Base-by-base conservation (phyloP, 2,329 filamentous ascomycete species). In the Aspergillus sp. region DNA sequence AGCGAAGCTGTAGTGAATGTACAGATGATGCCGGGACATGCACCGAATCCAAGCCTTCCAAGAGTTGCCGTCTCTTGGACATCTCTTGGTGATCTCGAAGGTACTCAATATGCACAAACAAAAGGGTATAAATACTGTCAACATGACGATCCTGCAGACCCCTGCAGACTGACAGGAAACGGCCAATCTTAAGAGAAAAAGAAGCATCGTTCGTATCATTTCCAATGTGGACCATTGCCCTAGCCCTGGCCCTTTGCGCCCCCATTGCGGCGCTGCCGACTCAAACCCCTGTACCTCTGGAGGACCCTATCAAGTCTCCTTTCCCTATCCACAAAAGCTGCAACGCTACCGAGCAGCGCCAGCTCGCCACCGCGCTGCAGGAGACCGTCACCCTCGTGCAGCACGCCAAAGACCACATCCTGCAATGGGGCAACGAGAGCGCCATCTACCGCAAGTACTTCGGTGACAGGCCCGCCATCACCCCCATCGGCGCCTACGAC, bases 401-500 rank as follows among this genome's bases (percentile, higher is more conserved):
- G 52, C 85, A 88, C 65, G 87, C 87, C 6, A 82, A 81, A 58
- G 80, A 87, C 41, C 87, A 90, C 67, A 80, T 72, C 43, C 67
- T 72, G 40, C 68, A 69, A 37, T 76, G 64, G 60, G 85, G 86
- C 33, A 79, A 81, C 71, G 75, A 79, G 25, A 88, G 85, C 9
- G 76, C 80, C 19, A 80, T 88, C 58, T 86, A 85, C 68, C 76
- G 77, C 52, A 89, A 87, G 74, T 90, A 89, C 75, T 90, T 90
- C 67, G 86, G 87, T 46, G 79, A 83, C 52, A 77, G 77, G 1
- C 77, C 84, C 4, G 84, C 85, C 2, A 81, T 81, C 21, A 79
- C 82, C 60, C 81, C 84, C 3, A 77, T 87, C 43, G 88, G 87
- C 4, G 87, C 84, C 78, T 87, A 81, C 63, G 83, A 87, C 53